phyloP scores from a whole-genome alignment of 148 eudicot genomes.

The Cornus controversa region DNA sequence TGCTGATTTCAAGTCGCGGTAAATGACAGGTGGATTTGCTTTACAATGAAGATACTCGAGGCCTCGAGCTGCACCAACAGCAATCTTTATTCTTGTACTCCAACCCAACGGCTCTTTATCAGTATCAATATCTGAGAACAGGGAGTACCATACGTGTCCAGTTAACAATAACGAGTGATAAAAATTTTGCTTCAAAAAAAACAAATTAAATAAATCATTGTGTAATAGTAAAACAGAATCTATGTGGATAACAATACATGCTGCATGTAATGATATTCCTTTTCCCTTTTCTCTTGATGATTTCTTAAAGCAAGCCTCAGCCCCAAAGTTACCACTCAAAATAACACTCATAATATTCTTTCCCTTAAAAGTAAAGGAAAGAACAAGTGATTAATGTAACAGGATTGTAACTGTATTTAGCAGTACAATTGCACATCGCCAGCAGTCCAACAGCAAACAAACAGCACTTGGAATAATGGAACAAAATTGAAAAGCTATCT shows the following conservation, averaged over 20 bases:
- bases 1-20: slow-evolving; percentile 85
- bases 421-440: neutral
- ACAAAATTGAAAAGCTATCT: neutral
- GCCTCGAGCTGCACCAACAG: slow-evolving; percentile 83
- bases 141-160: neutral
- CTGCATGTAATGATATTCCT: neutral
- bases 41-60: slow-evolving; percentile 71
- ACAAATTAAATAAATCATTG: too few species aligned
- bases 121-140: slow-evolving; percentile 30
- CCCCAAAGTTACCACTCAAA: neutral
- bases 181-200: neutral
- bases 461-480: neutral
- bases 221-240: too few species aligned
- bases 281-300: neutral
- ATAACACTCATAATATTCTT: neutral
- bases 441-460: neutral
- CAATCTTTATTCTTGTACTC: slow-evolving; percentile 78
- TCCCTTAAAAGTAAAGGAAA: too few species aligned
- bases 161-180: neutral
- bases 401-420: neutral
- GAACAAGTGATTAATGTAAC: neutral
- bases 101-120: slow-evolving; percentile 49
- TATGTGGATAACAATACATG: too few species aligned
- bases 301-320: neutral
- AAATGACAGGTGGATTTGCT: slow-evolving; percentile 92